Evolutionary conservation across 148 eudicot species (phyloP).

Genomic region (Vaccinium myrtillus): DNA sequence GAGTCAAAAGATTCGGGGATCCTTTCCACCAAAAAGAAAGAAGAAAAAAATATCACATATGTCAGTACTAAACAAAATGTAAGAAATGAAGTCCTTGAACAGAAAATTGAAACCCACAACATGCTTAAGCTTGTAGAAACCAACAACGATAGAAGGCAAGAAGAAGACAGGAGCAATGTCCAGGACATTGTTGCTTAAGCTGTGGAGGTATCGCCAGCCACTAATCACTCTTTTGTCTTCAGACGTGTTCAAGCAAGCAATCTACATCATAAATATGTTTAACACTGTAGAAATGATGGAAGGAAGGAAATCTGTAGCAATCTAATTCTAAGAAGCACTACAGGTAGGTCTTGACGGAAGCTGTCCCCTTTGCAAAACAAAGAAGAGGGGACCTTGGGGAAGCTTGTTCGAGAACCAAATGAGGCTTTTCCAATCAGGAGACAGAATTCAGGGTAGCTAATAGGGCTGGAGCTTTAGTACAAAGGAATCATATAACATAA

Average conservation of each 20-base stretch:
- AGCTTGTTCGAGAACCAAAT: background rate
- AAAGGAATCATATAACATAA: background rate
- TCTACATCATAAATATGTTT: background rate
- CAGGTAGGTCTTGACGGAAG: background rate
- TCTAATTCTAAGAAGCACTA: background rate
- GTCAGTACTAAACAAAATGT: background rate
- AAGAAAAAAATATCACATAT: background rate
- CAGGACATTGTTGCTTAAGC: background rate
- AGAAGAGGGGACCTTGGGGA: background rate
- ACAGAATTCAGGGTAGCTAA: background rate
- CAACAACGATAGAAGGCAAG: background rate
- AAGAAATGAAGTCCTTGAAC: background rate
- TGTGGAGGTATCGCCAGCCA: background rate
- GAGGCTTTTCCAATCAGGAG: background rate
- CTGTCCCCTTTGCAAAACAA: background rate
- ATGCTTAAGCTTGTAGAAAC: background rate
- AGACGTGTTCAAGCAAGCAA: background rate
- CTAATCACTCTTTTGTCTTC: background rate
- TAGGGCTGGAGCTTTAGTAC: background rate
- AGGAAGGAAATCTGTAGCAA: background rate
- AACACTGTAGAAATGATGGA: background rate
- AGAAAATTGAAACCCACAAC: no score
- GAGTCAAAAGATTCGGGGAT: constrained; percentile 48
- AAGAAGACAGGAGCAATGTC: background rate
- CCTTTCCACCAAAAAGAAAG: constrained; percentile 38